Conservation (phyloP, 2,329 filamentous ascomycete species). For the Triangularia verruculosa region DNA sequence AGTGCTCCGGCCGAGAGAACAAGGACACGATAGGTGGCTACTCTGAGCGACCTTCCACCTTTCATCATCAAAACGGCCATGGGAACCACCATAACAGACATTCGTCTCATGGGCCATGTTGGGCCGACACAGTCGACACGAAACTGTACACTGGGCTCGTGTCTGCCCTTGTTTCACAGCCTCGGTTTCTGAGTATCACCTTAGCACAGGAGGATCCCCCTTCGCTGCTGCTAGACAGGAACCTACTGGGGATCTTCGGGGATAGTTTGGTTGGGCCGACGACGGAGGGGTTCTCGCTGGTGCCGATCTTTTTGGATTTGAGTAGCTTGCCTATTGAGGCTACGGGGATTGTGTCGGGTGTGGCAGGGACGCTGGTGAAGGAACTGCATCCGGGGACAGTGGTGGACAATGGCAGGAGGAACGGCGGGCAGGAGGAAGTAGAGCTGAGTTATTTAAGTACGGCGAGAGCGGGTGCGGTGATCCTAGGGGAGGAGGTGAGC, state of each 20-base stretch:
- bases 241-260: constrained; percentile 62
- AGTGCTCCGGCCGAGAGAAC: constrained; percentile 68
- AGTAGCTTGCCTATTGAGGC: constrained; percentile 78
- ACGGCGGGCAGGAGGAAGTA: constrained; percentile 45
- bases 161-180: constrained; percentile 59
- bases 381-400: constrained; percentile 47
- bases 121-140: constrained; percentile 60
- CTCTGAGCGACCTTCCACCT: constrained; percentile 22
- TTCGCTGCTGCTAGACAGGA: constrained; percentile 69
- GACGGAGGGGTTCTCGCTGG: constrained; percentile 39
- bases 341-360: constrained; percentile 91
- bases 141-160: constrained; percentile 62
- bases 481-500: constrained; percentile 73
- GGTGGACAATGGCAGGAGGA: not conserved
- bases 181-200: constrained; percentile 70
- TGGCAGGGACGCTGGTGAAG: constrained; percentile 77
- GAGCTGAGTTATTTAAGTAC: constrained; percentile 92
- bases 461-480: constrained; percentile 82
- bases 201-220: constrained; percentile 71
- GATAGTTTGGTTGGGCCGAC: constrained; percentile 74
- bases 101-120: constrained; percentile 31
- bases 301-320: constrained; percentile 87
- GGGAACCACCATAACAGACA: constrained; percentile 1
- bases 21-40: constrained; percentile 39
- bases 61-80: not conserved